phyloP scores from a whole-genome alignment of 192 early-diverging fungal species.

The Gryganskiella cystojenkinii region DNA sequence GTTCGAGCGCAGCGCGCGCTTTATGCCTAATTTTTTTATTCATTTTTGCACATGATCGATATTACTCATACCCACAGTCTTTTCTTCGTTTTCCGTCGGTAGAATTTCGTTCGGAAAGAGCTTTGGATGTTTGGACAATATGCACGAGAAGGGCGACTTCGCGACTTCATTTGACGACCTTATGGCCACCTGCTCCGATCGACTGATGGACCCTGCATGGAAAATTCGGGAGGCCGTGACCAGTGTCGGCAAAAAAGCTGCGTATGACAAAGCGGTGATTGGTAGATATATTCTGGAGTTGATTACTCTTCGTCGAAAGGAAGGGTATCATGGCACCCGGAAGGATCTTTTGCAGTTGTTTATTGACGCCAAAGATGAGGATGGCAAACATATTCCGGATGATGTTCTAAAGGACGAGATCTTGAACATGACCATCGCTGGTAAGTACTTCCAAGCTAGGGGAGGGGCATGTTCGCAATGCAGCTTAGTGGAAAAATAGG shows the following conservation, averaged over 20 bases:
- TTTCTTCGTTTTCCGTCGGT: too few species aligned
- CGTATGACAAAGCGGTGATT: slow-evolving; percentile 22
- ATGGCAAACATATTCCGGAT: slow-evolving; percentile 46
- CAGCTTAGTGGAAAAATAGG: too few species aligned
- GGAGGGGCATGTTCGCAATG: too few species aligned
- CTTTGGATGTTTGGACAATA: slow-evolving; percentile 38
- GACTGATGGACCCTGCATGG: slow-evolving; percentile 42
- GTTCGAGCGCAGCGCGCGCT: too few species aligned
- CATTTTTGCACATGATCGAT: too few species aligned
- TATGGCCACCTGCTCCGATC: slow-evolving; percentile 30
- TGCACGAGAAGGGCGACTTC: slow-evolving; percentile 41
- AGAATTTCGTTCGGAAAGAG: slow-evolving; percentile 40
- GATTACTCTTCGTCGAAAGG: slow-evolving; percentile 30
- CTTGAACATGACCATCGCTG: slow-evolving; percentile 50
- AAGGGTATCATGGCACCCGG: neutral
- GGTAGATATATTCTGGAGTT: slow-evolving; percentile 22
- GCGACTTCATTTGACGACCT: slow-evolving; percentile 62
- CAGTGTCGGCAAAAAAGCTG: slow-evolving; percentile 2
- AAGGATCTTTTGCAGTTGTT: slow-evolving; percentile 58
- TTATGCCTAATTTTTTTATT: too few species aligned
- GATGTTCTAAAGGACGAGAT: slow-evolving; percentile 57
- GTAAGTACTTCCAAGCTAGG: slow-evolving; percentile 16
- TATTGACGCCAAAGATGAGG: slow-evolving; percentile 53
- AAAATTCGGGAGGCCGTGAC: slow-evolving; percentile 36
- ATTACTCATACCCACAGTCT: too few species aligned